These are phyloP conservation scores for Datisca glomerata DNA, from an alignment of 306 rosid species.

Conservation along the genomic window DNA sequence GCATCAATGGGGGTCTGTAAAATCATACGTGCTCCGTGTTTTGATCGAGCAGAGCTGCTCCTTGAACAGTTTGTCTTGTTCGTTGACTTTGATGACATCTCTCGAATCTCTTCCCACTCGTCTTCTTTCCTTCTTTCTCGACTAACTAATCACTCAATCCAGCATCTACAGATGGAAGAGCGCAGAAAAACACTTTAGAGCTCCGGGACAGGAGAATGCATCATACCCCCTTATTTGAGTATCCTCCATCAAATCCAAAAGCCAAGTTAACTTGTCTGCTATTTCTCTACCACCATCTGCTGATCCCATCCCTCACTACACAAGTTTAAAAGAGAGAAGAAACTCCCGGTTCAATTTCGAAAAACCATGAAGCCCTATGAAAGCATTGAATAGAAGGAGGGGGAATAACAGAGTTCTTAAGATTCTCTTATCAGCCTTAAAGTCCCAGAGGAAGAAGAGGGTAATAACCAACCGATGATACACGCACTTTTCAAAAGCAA, in stretches of 20 bases:
- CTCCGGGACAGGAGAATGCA: too few relatives aligned
- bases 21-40: constrained; percentile 19
- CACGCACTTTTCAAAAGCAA: too few relatives aligned
- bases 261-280: background rate
- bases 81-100: constrained; percentile 22
- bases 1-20: constrained; percentile 30
- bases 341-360: too few relatives aligned
- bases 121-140: constrained; percentile 2
- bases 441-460: background rate
- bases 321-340: too few relatives aligned
- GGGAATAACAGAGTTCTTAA: too few relatives aligned
- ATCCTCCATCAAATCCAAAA: too few relatives aligned
- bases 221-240: too few relatives aligned
- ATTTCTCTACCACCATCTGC: background rate
- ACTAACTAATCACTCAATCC: constrained; percentile 5
- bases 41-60: constrained; percentile 15
- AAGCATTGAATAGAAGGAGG: too few relatives aligned
- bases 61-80: constrained; percentile 22
- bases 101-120: constrained; percentile 7
- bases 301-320: too few relatives aligned
- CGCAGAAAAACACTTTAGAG: too few relatives aligned
- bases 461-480: too few relatives aligned
- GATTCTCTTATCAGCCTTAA: background rate
- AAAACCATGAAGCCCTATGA: too few relatives aligned
- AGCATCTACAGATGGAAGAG: background rate